These are phyloP conservation scores for Podospora conica DNA, from an alignment of 495 filamentous ascomycete species.

Conservation along the genomic window DNA sequence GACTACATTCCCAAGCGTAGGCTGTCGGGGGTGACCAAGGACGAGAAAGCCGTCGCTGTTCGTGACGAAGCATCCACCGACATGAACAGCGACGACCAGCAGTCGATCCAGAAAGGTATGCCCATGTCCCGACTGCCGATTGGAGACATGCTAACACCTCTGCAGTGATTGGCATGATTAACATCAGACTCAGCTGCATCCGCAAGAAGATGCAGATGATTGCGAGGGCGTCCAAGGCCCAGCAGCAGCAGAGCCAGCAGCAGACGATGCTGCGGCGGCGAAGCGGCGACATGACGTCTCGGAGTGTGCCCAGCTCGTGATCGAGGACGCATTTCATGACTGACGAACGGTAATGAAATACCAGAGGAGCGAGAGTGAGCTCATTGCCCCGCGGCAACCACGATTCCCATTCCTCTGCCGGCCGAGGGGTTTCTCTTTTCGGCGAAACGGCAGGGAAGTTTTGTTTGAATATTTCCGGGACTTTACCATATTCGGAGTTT, in stretches of 20 bases:
- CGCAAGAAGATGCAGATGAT: constrained; percentile 43
- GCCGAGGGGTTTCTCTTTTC: neutral
- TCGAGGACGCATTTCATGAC: constrained; percentile 13
- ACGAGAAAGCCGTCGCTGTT: constrained; percentile 36
- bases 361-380: constrained; percentile 12
- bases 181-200: constrained; percentile 31
- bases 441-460: neutral
- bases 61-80: constrained; percentile 48
- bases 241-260: constrained; percentile 27
- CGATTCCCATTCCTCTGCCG: neutral
- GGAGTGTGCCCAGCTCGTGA: constrained; percentile 38
- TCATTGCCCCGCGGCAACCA: constrained; percentile 18
- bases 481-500: neutral
- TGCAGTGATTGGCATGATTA: constrained; percentile 45
- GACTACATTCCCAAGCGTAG: constrained; percentile 48
- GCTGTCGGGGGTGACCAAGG: constrained; percentile 31
- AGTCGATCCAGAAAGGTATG: constrained; percentile 62
- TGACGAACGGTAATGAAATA: constrained; percentile 17
- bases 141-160: constrained; percentile 11
- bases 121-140: neutral
- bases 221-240: constrained; percentile 35
- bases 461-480: neutral
- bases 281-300: constrained; percentile 41
- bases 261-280: constrained; percentile 31
- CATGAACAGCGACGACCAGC: constrained; percentile 66